Percentiles rank a stretch among this genome's conserved stretches.
These are phyloP conservation scores for Dichotomopilus funicola DNA, from an alignment of 2,329 filamentous ascomycete genomes.

Conservation along the genomic window DNA sequence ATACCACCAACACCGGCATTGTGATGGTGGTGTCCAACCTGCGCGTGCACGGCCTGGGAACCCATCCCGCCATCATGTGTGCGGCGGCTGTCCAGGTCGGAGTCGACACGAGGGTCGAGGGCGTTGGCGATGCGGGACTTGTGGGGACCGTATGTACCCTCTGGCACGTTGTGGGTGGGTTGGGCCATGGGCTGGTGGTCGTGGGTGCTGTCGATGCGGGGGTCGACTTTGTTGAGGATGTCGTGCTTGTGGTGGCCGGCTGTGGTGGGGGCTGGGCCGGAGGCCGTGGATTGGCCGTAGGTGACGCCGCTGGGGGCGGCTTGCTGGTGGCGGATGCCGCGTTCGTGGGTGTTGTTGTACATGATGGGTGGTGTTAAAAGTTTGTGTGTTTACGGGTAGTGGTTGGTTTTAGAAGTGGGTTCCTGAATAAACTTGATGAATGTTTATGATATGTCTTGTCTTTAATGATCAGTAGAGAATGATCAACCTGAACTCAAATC, in stretches of 20 bases:
- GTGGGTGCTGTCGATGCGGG: constrained; percentile 20
- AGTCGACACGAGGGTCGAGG: constrained; percentile 20
- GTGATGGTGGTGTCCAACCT: not conserved
- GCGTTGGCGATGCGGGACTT: constrained; percentile 15
- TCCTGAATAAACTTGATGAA: not conserved
- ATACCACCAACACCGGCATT: not conserved
- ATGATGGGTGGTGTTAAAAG: constrained; percentile 7
- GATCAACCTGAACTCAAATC: too few species aligned
- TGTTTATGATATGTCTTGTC: not conserved
- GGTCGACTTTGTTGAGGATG: constrained; percentile 25
- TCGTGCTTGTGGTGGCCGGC: constrained; percentile 24
- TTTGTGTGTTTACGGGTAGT: not conserved
- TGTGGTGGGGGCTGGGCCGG: constrained; percentile 22
- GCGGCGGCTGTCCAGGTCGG: constrained; percentile 6
- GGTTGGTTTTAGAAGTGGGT: not conserved
- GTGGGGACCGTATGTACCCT: constrained; percentile 20
- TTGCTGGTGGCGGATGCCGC: constrained; percentile 14
- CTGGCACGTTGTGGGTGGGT: not conserved
- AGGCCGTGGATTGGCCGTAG: constrained; percentile 19
- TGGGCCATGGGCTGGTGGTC: constrained; percentile 15
- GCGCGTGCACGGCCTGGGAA: not conserved
- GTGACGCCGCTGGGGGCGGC: not conserved
- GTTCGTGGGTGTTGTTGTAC: constrained; percentile 16
- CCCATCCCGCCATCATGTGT: not conserved
- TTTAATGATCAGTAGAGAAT: too few species aligned